Evolutionary conservation across 2,329 filamentous ascomycete genomes (phyloP).

Genomic region (Zasmidium citrigriseum): DNA sequence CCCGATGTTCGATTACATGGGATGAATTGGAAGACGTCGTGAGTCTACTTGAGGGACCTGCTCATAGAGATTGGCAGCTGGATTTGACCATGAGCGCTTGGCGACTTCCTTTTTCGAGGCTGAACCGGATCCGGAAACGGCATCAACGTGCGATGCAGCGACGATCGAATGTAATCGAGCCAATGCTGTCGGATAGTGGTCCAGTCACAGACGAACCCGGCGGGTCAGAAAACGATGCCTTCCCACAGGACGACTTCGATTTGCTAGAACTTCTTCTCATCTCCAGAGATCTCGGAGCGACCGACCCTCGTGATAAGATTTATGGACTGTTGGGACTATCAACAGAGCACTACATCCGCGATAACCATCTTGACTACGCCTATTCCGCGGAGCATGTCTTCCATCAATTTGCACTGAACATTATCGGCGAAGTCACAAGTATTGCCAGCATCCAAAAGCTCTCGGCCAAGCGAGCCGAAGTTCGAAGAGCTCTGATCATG

Average conservation of each 20-base stretch:
- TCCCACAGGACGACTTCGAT: constrained; percentile 20
- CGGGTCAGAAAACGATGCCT: neutral
- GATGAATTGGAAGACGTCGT: constrained; percentile 31
- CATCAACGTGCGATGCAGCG: constrained; percentile 20
- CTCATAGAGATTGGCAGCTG: constrained; percentile 24
- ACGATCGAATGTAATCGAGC: neutral
- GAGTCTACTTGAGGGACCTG: constrained; percentile 28
- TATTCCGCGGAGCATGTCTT: constrained; percentile 28
- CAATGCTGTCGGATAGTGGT: neutral
- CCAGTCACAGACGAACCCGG: neutral
- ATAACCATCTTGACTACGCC: constrained; percentile 29
- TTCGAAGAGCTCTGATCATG: constrained; percentile 28
- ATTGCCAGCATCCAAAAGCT: constrained; percentile 12
- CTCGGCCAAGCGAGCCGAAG: constrained; percentile 15
- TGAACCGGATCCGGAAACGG: constrained; percentile 31
- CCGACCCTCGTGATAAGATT: constrained; percentile 32
- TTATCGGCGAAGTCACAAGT: constrained; percentile 26
- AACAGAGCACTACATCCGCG: constrained; percentile 27
- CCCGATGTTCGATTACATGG: constrained; percentile 24
- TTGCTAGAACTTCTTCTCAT: constrained; percentile 33
- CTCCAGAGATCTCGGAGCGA: constrained; percentile 31
- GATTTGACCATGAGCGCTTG: constrained; percentile 30
- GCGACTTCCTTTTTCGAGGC: constrained; percentile 32
- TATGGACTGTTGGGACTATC: constrained; percentile 32
- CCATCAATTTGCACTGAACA: constrained; percentile 31